Base-by-base conservation (phyloP, 441 rosid genomes). In the Mallotus repandus region DNA sequence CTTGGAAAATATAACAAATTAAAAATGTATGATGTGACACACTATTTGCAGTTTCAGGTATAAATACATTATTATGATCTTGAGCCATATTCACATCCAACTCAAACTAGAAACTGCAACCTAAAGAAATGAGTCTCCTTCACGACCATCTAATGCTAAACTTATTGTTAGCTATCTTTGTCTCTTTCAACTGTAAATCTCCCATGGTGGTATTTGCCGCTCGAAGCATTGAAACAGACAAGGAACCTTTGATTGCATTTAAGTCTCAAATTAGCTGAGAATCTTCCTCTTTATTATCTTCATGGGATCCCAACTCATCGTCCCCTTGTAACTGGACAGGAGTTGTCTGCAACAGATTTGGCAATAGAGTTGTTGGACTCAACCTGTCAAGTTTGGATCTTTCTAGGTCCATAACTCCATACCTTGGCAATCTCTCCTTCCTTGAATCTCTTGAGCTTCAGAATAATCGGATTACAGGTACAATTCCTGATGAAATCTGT, bases 311-410 rank as follows among this genome's bases (percentile, higher is more conserved):
- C 57, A 82, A 60, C 84, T 65, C 57, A 14, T 25, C 2, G 29
- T 77, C 83, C 7, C 87, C 87, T 15, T 88, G 88, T 73, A 79
- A 75, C n/a, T 86, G 91, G 89, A 77, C 86, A 0, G 86, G 89
- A 55, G 84, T 86, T 70, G 18, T 68, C 72, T 88, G 89, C 84
- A 69, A 74, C 71, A 43, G 32, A 16, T 38, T 58, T 0, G 32
- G 19, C 73, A 58, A 68, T 22, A 79, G 89, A 76, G 87, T 86
- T 45, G 3, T 64, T 46, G 69, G 52, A 7, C 76, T 81, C 32
- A 21, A 76, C 35, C 79, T 81, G 7, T 49, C 74, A 3, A 75
- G 70, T 56, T 63, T 58, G 18, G 46, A 78, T 7, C 74, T 86
- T 41, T 22, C 18, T 32, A 89, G 92, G 3, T 74, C 80, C 22